Percentiles rank a stretch among this genome's conserved stretches.
Conservation (phyloP, 179 eudicot species). For the Silene coronaria region DNA sequence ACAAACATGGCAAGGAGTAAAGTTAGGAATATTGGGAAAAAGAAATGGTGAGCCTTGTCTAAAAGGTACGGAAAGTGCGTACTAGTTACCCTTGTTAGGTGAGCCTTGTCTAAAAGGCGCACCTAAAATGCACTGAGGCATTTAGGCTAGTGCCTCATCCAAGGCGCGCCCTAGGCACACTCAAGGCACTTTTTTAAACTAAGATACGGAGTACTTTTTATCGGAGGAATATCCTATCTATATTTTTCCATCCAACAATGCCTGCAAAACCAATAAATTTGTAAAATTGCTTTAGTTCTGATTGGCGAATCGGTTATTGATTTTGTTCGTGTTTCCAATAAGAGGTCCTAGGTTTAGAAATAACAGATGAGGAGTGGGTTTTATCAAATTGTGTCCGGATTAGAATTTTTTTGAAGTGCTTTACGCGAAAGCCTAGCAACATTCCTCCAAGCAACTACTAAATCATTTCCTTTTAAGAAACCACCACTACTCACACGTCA, state of each 20-base stretch:
- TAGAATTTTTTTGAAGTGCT: background rate
- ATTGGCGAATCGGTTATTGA: background rate
- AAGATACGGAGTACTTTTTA: background rate
- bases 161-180: no score
- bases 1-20: no score
- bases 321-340: background rate
- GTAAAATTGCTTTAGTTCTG: background rate
- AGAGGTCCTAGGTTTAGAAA: background rate
- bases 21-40: no score
- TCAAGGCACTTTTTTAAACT: no score
- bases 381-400: background rate
- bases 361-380: background rate
- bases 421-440: background rate
- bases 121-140: no score
- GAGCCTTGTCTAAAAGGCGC: no score
- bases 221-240: background rate
- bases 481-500: background rate
- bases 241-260: background rate
- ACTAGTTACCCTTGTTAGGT: no score
- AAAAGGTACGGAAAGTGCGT: no score
- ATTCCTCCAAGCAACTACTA: background rate
- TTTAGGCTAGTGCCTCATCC: no score
- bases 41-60: no score
- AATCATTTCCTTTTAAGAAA: background rate
- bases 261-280: background rate